phyloP scores from a whole-genome alignment of 345 rosid species.

The Crucihimalaya himalaica region DNA sequence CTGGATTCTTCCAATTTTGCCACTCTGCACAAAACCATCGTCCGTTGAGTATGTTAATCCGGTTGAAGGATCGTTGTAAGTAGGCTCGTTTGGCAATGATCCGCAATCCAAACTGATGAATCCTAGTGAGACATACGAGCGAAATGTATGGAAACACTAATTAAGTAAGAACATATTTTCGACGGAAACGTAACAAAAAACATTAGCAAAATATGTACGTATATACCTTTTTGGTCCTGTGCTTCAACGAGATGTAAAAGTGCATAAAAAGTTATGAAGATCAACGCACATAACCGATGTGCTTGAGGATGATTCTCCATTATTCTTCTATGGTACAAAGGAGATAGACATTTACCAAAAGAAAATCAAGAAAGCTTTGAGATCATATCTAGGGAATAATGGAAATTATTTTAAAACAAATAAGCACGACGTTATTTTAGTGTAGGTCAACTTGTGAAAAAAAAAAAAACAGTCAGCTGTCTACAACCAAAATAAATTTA shows the following conservation, averaged over 20 bases:
- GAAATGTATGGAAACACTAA: not conserved
- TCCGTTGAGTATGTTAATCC: conserved; percentile 38
- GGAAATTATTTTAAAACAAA: not conserved
- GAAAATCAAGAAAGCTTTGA: not conserved
- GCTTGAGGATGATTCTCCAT: conserved; percentile 31
- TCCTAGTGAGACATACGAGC: conserved; percentile 19
- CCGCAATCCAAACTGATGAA: conserved; percentile 43
- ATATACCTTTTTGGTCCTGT: conserved; percentile 31
- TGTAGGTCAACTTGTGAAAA: not conserved
- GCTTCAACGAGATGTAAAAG: conserved; percentile 21
- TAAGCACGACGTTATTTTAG: conserved; percentile 14
- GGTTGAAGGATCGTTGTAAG: conserved; percentile 22
- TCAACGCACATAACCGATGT: conserved; percentile 23
- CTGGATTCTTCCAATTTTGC: conserved; percentile 32
- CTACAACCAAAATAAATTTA: not conserved
- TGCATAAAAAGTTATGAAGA: conserved; percentile 11
- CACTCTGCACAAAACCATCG: conserved; percentile 27
- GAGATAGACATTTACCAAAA: conserved; percentile 2
- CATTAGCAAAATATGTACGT: not conserved
- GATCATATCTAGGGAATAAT: conserved; percentile 1
- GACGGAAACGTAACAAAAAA: not conserved
- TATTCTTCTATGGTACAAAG: conserved; percentile 16
- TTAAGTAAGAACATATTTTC: not conserved
- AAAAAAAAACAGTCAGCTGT: not conserved
- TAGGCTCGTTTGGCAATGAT: not conserved